phyloP scores from a whole-genome alignment of 306 rosid species.

The Benincasa hispida region DNA sequence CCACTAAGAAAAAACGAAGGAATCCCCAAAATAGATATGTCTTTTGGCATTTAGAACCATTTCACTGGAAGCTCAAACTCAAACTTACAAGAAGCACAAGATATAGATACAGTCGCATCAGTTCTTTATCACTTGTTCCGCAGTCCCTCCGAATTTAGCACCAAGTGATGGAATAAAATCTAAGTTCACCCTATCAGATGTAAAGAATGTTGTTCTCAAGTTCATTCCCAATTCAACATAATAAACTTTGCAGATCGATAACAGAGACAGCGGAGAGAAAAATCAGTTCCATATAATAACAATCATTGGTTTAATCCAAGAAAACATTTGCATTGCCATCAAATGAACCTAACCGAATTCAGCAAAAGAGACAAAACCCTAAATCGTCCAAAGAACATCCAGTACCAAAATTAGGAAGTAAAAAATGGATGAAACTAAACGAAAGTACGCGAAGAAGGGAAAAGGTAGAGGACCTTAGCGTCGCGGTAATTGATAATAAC shows the following conservation, averaged over 20 bases:
- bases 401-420: neutral
- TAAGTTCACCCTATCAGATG: neutral
- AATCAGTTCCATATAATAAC: neutral
- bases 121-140: neutral
- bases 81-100: neutral
- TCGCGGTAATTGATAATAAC: constrained; percentile 81
- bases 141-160: neutral
- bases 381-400: neutral
- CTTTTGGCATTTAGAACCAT: neutral
- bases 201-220: neutral
- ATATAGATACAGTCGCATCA: neutral
- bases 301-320: neutral
- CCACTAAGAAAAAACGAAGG: neutral
- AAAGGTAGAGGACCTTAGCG: constrained; percentile 43
- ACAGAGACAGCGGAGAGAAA: neutral
- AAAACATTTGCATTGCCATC: neutral
- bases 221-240: neutral
- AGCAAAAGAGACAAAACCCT: neutral
- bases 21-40: neutral
- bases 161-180: neutral
- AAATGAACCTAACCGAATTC: neutral
- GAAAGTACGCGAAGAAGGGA: neutral
- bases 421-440: neutral
- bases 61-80: neutral
- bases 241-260: neutral